Conservation (phyloP, 768 basidiomycete species). For the Boletus tomentosulus region DNA sequence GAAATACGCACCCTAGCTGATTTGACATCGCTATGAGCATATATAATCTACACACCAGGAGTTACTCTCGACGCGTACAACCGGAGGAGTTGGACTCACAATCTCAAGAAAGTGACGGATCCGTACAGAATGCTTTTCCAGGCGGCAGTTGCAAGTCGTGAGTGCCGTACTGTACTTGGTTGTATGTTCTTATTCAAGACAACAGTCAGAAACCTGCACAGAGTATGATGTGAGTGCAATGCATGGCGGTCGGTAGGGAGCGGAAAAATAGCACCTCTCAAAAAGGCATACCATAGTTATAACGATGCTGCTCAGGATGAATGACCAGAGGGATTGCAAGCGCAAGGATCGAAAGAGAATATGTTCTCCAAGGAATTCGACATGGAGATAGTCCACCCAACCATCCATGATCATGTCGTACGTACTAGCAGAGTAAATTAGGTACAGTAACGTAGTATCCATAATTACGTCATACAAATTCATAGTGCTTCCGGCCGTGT, state of each 20-base stretch:
- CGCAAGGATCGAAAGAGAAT: constrained; percentile 39
- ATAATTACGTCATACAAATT: constrained; percentile 21
- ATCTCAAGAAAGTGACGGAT: constrained; percentile 51
- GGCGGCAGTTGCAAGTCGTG: constrained; percentile 42
- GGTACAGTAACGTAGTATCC: constrained; percentile 25
- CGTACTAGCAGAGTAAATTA: not conserved
- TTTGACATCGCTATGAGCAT: constrained; percentile 75
- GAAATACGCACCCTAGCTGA: constrained; percentile 54
- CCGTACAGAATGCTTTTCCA: constrained; percentile 58
- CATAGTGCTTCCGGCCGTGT: not conserved
- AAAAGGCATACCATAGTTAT: constrained; percentile 44
- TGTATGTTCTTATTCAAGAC: constrained; percentile 45
- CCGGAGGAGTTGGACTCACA: constrained; percentile 41
- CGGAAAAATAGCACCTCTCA: constrained; percentile 47
- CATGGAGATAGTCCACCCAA: constrained; percentile 46
- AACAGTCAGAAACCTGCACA: constrained; percentile 46
- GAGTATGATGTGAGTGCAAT: not conserved
- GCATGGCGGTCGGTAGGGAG: not conserved
- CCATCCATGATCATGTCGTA: constrained; percentile 33
- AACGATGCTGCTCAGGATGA: constrained; percentile 44
- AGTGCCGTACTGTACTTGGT: constrained; percentile 38
- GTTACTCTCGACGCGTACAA: not conserved
- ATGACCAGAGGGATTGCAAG: constrained; percentile 46
- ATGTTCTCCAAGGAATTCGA: constrained; percentile 42
- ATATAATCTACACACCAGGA: constrained; percentile 44